These are phyloP conservation scores for Raffaelea deltoideospora DNA, from an alignment of 2,329 filamentous ascomycete genomes.

Conservation along the genomic window DNA sequence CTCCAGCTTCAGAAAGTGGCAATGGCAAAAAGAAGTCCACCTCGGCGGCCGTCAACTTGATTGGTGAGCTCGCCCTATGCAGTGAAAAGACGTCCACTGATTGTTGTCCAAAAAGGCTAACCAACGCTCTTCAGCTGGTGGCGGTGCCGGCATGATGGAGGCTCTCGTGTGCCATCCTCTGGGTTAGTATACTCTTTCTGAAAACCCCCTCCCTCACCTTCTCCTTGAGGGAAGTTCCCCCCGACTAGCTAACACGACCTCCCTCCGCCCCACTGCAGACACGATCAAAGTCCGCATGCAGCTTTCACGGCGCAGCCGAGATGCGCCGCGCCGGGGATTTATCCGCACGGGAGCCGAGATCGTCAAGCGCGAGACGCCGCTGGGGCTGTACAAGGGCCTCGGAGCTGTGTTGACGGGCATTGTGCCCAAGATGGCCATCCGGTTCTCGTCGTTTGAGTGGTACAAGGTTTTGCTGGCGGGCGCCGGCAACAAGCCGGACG, in stretches of 20 bases:
- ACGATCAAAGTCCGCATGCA: constrained; percentile 99
- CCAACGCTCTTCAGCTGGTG: constrained; percentile 54
- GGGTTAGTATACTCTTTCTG: too few relatives aligned
- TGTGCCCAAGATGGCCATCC: constrained; percentile 97
- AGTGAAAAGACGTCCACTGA: neutral
- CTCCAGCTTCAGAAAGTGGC: constrained; percentile 27
- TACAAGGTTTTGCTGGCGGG: constrained; percentile 79
- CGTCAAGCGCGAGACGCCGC: constrained; percentile 73
- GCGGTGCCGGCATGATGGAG: constrained; percentile 98
- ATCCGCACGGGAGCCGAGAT: constrained; percentile 75
- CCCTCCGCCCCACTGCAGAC: constrained; percentile 34
- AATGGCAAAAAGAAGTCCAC: constrained; percentile 52
- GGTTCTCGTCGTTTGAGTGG: constrained; percentile 91
- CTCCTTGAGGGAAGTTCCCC: too few relatives aligned
- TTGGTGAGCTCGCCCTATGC: constrained; percentile 41
- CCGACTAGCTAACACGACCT: neutral
- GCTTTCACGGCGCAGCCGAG: constrained; percentile 74
- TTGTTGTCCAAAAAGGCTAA: too few relatives aligned
- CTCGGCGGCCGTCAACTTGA: constrained; percentile 77
- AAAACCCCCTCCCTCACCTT: too few relatives aligned
- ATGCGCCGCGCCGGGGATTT: constrained; percentile 78
- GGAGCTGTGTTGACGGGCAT: constrained; percentile 93
- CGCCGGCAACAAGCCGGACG: constrained; percentile 44
- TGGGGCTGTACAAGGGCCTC: constrained; percentile 95
- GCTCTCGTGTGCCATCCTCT: constrained; percentile 90